Conservation (phyloP, 108 stramenopile genomes). For the Nitzschia inconspicua region DNA sequence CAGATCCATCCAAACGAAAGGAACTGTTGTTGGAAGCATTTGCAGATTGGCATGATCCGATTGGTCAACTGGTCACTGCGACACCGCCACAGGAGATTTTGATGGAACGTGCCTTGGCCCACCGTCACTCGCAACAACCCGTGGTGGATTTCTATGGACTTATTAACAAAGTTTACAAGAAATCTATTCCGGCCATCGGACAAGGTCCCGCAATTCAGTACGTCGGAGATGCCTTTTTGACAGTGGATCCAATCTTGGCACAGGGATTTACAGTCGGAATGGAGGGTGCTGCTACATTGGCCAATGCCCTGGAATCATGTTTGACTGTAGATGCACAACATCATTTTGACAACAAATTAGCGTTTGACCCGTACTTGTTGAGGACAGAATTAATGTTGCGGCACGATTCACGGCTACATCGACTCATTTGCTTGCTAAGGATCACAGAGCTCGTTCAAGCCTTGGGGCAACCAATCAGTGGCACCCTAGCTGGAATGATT, state of each 20-base stretch:
- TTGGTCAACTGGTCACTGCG: conserved; percentile 61
- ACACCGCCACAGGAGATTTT: conserved; percentile 80
- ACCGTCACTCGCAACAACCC: conserved; percentile 59
- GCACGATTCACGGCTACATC: conserved; percentile 42
- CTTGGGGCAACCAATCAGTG: conserved; percentile 66
- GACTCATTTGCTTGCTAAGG: conserved; percentile 67
- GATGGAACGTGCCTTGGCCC: conserved; percentile 74
- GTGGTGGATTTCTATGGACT: conserved; percentile 65
- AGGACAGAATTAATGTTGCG: conserved; percentile 49
- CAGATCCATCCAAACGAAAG: conserved; percentile 44
- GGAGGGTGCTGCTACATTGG: conserved; percentile 73
- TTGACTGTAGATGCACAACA: neutral
- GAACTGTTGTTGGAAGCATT: conserved; percentile 64
- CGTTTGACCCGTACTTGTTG: conserved; percentile 49
- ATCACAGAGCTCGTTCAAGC: conserved; percentile 81
- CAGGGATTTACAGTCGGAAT: conserved; percentile 86
- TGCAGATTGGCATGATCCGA: conserved; percentile 79
- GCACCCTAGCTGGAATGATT: conserved; percentile 40
- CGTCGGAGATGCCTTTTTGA: conserved; percentile 82
- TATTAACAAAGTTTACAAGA: conserved; percentile 9
- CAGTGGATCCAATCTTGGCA: conserved; percentile 84
- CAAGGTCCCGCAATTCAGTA: conserved; percentile 67
- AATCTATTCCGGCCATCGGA: conserved; percentile 25
- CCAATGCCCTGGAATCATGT: conserved; percentile 27
- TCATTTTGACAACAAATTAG: neutral